Percentiles rank a stretch among this genome's conserved stretches.
Evolutionary conservation across 1,139 yeast species (phyloP).

Genomic region (Petasospora rhodanensis): DNA sequence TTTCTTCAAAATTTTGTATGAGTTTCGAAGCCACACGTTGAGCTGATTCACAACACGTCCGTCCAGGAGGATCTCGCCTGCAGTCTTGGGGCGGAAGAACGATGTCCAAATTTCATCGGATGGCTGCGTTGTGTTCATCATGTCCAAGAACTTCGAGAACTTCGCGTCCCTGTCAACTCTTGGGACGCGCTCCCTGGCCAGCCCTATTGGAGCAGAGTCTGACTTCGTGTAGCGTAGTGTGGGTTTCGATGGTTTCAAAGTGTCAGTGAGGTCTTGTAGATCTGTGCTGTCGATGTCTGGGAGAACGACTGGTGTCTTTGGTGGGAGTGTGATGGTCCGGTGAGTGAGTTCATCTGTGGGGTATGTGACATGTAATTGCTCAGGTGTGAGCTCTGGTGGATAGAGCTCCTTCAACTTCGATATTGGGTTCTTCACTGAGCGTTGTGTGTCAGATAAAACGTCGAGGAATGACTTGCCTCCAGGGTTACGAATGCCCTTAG

Average conservation of each 20-base stretch:
- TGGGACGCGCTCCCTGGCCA: too few relatives aligned
- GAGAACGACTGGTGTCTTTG: not conserved
- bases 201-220: too few relatives aligned
- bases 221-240: too few relatives aligned
- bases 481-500: not conserved
- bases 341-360: conserved; percentile 4
- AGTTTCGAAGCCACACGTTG: conserved; percentile 43
- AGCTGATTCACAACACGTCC: conserved; percentile 27
- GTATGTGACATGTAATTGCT: conserved; percentile 16
- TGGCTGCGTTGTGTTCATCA: conserved; percentile 13
- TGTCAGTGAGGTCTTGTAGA: too few relatives aligned
- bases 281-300: conserved; percentile 9
- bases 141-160: conserved; percentile 26
- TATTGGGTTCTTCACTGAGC: conserved; percentile 12
- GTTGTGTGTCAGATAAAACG: conserved; percentile 8
- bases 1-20: conserved; percentile 43
- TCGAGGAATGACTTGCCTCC: conserved; percentile 11
- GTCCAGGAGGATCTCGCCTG: conserved; percentile 37
- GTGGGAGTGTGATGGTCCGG: conserved; percentile 10
- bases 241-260: too few relatives aligned
- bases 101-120: conserved; percentile 37
- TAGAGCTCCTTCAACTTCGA: conserved; percentile 19
- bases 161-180: conserved; percentile 24
- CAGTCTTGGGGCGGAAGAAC: conserved; percentile 37
- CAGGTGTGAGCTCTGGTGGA: conserved; percentile 11